Evolutionary conservation across 768 basidiomycete genomes (phyloP), one percentile per base, ranked within the genome.

Genomic region (Austroboletus eburneus): DNA sequence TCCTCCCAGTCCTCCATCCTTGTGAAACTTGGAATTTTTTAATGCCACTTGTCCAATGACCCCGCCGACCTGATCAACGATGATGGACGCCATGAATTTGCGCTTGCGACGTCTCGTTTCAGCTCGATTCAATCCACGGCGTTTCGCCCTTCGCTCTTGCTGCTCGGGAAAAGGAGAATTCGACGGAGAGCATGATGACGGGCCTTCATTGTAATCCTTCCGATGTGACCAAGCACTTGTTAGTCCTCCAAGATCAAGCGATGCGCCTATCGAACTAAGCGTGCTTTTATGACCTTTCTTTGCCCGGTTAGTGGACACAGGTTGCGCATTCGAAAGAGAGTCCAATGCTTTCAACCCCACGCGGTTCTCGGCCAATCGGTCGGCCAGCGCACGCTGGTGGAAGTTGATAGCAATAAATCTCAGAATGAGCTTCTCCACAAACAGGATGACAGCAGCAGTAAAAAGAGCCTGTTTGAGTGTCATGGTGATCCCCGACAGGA

Each of bases 361-460:
- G 25, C 75, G 75, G 54, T 89, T 90, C 63, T 87, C 85, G 8
- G 72, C 69, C 14, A 89, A 66, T 30, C 87, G 81, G 45, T 89
- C 87, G 9, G 84, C 80, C 18, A 89, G 76, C 2, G 87, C 85
- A 45, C 78, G 84, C 52, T 80, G 75, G 61, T 90, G 87, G 61
- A 90, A 91, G 54, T 80, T 85, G 67, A 88, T 88, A 23, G 88
- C 87, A 37, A 89, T 79, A 49, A 82, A 81, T 56, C 81, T 85
- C 25, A 91, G 63, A 62, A 85, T 80, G 30, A 85, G 62, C 61
- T 79, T 80, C 59, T 80, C 78, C 23, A 62, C 71, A 12, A 79
- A 69, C 2, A 80, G 57, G 38, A 79, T 66, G 25, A 77, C 43
- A 0, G 63, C 57, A 0, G 69, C 62, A 10, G 74, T 59, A 51